phyloP scores from a whole-genome alignment of 139 green algal species.

The Dunaliella primolecta region DNA sequence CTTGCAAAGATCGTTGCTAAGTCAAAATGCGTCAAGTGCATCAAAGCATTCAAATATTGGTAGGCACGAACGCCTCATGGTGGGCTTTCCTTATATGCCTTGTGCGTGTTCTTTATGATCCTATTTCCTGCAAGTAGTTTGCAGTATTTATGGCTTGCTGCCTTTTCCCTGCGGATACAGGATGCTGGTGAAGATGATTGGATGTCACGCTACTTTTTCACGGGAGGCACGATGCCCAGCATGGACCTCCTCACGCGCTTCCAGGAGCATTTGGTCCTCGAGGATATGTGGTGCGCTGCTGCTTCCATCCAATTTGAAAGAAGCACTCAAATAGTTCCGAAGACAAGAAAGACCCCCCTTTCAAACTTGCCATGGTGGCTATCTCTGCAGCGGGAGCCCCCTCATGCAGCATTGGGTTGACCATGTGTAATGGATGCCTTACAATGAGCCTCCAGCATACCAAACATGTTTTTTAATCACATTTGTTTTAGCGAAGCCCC shows the following conservation, averaged over 20 bases:
- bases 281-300: constrained; percentile 37
- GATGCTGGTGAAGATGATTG: constrained; percentile 63
- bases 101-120: too few species aligned
- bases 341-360: neutral
- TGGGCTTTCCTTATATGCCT: too few species aligned
- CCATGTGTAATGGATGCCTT: neutral
- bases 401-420: too few species aligned
- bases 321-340: neutral
- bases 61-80: too few species aligned
- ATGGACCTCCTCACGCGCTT: constrained; percentile 88
- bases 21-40: too few species aligned
- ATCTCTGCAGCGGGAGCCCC: too few species aligned
- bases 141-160: too few species aligned
- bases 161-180: neutral
- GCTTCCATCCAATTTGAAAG: neutral
- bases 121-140: too few species aligned
- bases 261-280: constrained; percentile 75
- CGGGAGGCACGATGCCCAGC: constrained; percentile 90
- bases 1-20: too few species aligned
- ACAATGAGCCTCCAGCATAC: neutral
- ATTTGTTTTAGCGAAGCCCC: too few species aligned
- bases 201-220: constrained; percentile 96
- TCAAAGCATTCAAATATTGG: too few species aligned
- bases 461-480: neutral
- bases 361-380: too few species aligned